Evolutionary conservation across 441 rosid species (phyloP).

Genomic region (Bruguiera hainesii): DNA sequence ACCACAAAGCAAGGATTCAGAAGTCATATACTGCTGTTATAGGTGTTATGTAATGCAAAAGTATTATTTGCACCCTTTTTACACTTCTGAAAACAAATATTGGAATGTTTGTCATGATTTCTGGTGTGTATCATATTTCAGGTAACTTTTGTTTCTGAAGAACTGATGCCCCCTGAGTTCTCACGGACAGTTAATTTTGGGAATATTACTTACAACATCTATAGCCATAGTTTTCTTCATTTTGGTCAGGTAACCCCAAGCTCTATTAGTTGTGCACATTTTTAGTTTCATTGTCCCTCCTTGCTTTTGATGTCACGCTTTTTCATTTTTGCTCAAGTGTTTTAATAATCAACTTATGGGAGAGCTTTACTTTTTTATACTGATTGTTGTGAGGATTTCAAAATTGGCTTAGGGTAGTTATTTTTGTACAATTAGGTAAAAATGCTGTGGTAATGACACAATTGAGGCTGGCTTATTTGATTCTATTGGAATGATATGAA

Average conservation of each 20-base stretch:
- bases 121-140: slow-evolving; percentile 27
- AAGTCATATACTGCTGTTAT: too few relatives aligned
- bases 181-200: slow-evolving; percentile 49
- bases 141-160: slow-evolving; percentile 79
- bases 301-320: slow-evolving; percentile 1
- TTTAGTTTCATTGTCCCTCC: neutral
- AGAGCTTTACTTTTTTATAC: neutral
- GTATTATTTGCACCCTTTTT: neutral
- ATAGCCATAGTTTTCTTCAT: slow-evolving; percentile 88
- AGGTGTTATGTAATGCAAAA: too few relatives aligned
- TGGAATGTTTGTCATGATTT: neutral
- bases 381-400: neutral
- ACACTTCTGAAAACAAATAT: neutral
- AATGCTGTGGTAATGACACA: neutral
- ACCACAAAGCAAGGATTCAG: too few relatives aligned
- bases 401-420: neutral
- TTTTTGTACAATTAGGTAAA: neutral
- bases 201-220: slow-evolving; percentile 62
- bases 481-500: neutral
- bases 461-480: neutral
- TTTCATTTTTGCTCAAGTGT: neutral
- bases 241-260: slow-evolving; percentile 64
- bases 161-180: slow-evolving; percentile 62
- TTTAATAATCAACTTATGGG: neutral
- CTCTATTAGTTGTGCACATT: slow-evolving; percentile 8